Evolutionary conservation across 73 alveolate genomes (phyloP).

Genomic region (Uronychia setigera): DNA sequence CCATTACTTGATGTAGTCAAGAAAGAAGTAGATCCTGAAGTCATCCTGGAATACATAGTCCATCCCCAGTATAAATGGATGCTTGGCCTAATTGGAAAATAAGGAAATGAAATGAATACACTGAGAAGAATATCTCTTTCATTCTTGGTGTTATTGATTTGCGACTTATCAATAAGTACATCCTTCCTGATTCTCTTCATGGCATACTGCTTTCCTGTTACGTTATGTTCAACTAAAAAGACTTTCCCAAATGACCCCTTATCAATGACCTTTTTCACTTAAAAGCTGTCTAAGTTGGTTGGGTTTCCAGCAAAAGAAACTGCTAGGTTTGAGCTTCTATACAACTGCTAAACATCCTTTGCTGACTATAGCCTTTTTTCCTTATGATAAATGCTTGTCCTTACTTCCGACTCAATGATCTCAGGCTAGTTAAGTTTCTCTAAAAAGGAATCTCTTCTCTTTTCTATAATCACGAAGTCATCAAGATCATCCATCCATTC

Average conservation of each 20-base stretch:
- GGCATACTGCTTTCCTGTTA: conserved; percentile 74
- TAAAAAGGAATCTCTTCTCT: not conserved
- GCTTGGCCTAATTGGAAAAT: conserved; percentile 17
- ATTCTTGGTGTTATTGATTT: conserved; percentile 68
- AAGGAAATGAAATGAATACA: not conserved
- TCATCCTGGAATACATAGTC: conserved; percentile 65
- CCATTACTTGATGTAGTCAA: conserved; percentile 39
- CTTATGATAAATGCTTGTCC: not conserved
- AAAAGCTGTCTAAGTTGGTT: conserved; percentile 51
- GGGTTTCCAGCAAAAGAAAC: not conserved
- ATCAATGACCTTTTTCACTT: conserved; percentile 78
- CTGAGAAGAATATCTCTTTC: conserved; percentile 74
- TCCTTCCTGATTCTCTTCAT: conserved; percentile 88
- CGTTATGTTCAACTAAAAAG: conserved; percentile 59
- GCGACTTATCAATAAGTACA: conserved; percentile 71
- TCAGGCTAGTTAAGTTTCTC: conserved; percentile 27
- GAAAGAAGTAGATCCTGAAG: conserved; percentile 52
- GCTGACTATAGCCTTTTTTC: not conserved
- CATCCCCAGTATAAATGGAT: conserved; percentile 67
- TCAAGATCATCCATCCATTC: conserved; percentile 6
- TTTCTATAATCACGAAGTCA: conserved; percentile 52
- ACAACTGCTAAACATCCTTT: not conserved
- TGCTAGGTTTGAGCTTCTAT: not conserved
- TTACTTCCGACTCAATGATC: conserved; percentile 30
- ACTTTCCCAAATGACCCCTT: conserved; percentile 89